Percentiles rank a stretch among this genome's conserved stretches.
Conservation (phyloP, 345 rosid genomes). For the Psidium guajava region DNA sequence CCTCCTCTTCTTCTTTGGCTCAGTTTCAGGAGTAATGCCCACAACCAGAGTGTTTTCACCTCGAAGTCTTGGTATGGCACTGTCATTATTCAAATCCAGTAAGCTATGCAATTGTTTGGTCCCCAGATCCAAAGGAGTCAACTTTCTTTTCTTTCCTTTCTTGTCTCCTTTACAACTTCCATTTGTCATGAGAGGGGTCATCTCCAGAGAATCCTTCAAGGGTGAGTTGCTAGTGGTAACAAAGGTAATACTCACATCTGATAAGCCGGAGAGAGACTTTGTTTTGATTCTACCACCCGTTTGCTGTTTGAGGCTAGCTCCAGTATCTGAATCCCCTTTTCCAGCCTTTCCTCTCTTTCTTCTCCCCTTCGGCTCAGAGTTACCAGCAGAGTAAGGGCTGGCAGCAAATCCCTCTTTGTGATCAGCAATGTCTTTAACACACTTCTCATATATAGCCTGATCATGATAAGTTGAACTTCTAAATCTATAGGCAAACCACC, state of each 20-base stretch:
- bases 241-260: conserved; percentile 23
- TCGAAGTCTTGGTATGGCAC: not conserved
- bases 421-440: conserved; percentile 39
- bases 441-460: conserved; percentile 43
- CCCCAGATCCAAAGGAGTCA: not conserved
- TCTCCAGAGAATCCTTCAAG: conserved; percentile 8
- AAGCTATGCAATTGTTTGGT: not conserved
- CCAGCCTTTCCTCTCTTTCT: conserved; percentile 14
- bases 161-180: not conserved
- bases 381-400: not conserved
- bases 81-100: not conserved
- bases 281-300: not conserved
- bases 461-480: conserved; percentile 63
- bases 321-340: not conserved
- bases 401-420: conserved; percentile 18
- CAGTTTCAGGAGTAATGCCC: not conserved
- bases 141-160: not conserved
- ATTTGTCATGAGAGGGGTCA: conserved; percentile 7
- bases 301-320: not conserved
- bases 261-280: conserved; percentile 14
- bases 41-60: not conserved
- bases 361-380: conserved; percentile 4
- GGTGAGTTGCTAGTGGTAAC: conserved; percentile 8
- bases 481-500: conserved; percentile 76
- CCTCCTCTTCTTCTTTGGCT: not conserved